Evolutionary conservation across 345 rosid genomes (phyloP).

Genomic region (Conringia planisiliqua): DNA sequence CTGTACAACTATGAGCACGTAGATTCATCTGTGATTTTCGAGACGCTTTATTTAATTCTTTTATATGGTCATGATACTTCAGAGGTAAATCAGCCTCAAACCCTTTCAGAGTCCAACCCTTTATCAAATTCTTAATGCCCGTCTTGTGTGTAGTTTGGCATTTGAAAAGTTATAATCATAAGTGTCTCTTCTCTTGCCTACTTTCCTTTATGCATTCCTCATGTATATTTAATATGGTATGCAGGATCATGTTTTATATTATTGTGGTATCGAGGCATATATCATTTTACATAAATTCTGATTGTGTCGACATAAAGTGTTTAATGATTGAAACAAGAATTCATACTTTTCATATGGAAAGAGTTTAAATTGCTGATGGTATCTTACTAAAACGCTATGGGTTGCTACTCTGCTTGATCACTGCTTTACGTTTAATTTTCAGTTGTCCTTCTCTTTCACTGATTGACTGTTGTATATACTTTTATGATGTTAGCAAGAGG

Average conservation of each 20-base stretch:
- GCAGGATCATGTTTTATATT: not conserved
- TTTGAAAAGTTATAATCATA: not conserved
- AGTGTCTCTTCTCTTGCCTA: not conserved
- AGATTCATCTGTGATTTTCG: constrained; percentile 96
- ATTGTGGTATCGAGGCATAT: not conserved
- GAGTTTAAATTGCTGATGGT: not conserved
- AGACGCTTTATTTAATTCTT: constrained; percentile 82
- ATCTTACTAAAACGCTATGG: not conserved
- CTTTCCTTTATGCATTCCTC: not conserved
- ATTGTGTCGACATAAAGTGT: not conserved
- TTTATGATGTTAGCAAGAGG: constrained; percentile 64
- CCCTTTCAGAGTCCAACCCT: not conserved
- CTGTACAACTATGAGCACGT: constrained; percentile 96
- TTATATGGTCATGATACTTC: constrained; percentile 73
- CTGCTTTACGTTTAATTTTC: not conserved
- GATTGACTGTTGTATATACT: constrained; percentile 2
- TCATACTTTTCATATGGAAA: not conserved
- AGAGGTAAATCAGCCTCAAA: constrained; percentile 53
- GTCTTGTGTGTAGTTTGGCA: constrained; percentile 11
- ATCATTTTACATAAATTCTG: not conserved
- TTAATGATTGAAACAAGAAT: too few species aligned
- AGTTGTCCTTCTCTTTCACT: not conserved
- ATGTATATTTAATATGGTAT: not conserved
- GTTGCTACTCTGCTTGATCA: not conserved
- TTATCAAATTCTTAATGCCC: not conserved